Evolutionary conservation across 495 filamentous ascomycete species (phyloP), one percentile per base, ranked within the genome.

Genomic region (Aspergillus funiculosus): DNA sequence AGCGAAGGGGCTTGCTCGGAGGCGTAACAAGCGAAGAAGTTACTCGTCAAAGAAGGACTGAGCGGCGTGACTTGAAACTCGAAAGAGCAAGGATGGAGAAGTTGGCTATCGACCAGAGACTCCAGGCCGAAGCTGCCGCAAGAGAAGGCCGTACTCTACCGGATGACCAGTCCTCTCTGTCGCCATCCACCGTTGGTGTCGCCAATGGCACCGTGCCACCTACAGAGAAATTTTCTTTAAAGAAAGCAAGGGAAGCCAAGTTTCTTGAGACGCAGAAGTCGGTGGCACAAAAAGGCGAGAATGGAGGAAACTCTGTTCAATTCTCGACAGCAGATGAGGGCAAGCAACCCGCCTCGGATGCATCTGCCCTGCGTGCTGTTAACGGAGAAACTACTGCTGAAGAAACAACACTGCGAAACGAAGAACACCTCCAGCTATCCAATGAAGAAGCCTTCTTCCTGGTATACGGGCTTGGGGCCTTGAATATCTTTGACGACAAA

Each of bases 361-460:
- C 79, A 27, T 67, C 77, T 5, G 43, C 20, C 7, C 13, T 68
- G 68, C 22, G 1, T 51, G 18, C 50, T 52, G 6, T 25, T 48
- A n/a, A 41, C 56, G 6, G 54, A 57, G 13, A 22, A 5, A 36
- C 39, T 3, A 8, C 39, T 13, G 36, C 38, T 19, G 61, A 60
- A 20, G 54, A 61, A 22, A 25, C 47, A 21, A 26, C 39, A 0
- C 68, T 94, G 29, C 53, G 74, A 35, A 81, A 96, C 58, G 79
- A 89, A 66, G 92, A 99, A 51, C 89, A 95, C 56, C 81, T 95
- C 22, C 92, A 99, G 58, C 71, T 97, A 14, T 86, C 83, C 6
- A 76, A 82, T 2, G 91, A 95, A 59, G 92, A 99, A 68, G 81
- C 88, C 2, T 94, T 97, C 67, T 99, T 95, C 66, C 76, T 99